Percentiles rank a stretch among this genome's conserved stretches.
Conservation (phyloP, 148 eudicot species). For the Beta vulgaris region DNA sequence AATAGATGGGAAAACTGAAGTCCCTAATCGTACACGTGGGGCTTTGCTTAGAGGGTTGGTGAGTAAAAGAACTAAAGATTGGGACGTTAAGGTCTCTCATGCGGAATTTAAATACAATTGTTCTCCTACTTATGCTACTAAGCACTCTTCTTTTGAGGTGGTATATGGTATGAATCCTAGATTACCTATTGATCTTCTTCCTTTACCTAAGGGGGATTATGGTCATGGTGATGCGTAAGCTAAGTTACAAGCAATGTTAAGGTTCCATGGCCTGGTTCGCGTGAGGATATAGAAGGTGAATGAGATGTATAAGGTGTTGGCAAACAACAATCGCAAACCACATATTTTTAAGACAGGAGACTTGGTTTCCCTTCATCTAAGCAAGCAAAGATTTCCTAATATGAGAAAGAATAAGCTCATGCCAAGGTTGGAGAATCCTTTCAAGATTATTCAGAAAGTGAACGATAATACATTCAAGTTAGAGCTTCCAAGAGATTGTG, state of each 20-base stretch:
- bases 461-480: not conserved
- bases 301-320: not conserved
- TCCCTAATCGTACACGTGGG: too few relatives aligned
- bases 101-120: too few relatives aligned
- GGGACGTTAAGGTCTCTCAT: too few relatives aligned
- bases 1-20: too few relatives aligned
- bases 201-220: not conserved
- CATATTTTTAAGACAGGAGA: not conserved
- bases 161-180: not conserved
- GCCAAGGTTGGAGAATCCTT: not conserved
- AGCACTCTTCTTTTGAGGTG: not conserved
- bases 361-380: not conserved
- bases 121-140: too few relatives aligned
- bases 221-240: not conserved
- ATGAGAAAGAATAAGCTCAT: not conserved
- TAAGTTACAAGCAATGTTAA: not conserved
- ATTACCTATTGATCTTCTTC: not conserved
- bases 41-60: too few relatives aligned
- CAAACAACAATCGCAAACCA: not conserved
- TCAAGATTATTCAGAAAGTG: not conserved
- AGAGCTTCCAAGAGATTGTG: not conserved
- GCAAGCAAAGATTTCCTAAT: not conserved
- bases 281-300: not conserved
- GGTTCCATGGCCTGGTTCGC: not conserved
- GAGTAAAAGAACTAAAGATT: too few relatives aligned